These are phyloP conservation scores for Candida sphagnicola DNA, from an alignment of 805 yeast species.

Conservation along the genomic window DNA sequence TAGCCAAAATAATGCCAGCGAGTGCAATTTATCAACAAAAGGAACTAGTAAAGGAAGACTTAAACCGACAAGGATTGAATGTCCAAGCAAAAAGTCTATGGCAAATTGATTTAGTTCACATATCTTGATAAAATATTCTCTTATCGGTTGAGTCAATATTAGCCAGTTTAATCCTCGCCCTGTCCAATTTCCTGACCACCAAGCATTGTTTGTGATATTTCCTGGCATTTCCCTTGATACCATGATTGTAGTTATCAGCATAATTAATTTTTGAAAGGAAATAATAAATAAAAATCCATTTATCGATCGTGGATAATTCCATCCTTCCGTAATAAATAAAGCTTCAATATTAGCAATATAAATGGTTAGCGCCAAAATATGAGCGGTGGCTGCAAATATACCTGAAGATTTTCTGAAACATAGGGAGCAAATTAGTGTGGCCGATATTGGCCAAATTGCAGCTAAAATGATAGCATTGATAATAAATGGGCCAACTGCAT, in stretches of 20 bases:
- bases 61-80: slow-evolving; percentile 34
- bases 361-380: slow-evolving; percentile 28
- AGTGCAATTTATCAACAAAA: slow-evolving; percentile 45
- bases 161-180: slow-evolving; percentile 33
- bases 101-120: slow-evolving; percentile 44
- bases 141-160: slow-evolving; percentile 38
- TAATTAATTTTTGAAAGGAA: slow-evolving; percentile 31
- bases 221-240: slow-evolving; percentile 41
- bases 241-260: slow-evolving; percentile 22
- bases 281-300: slow-evolving; percentile 36
- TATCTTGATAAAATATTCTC: slow-evolving; percentile 45
- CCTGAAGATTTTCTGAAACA: slow-evolving; percentile 32
- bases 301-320: slow-evolving; percentile 35
- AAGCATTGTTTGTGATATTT: slow-evolving; percentile 40
- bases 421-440: slow-evolving; percentile 23
- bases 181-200: slow-evolving; percentile 56
- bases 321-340: slow-evolving; percentile 39
- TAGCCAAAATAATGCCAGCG: slow-evolving; percentile 48
- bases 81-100: slow-evolving; percentile 46
- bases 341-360: slow-evolving; percentile 33
- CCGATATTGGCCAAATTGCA: slow-evolving; percentile 30
- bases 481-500: slow-evolving; percentile 47
- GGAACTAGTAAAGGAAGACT: slow-evolving; percentile 43
- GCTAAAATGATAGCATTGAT: slow-evolving; percentile 31
- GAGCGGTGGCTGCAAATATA: slow-evolving; percentile 38